These are phyloP conservation scores for Arctium lappa DNA, from an alignment of 129 eudicot genomes.

Conservation along the genomic window DNA sequence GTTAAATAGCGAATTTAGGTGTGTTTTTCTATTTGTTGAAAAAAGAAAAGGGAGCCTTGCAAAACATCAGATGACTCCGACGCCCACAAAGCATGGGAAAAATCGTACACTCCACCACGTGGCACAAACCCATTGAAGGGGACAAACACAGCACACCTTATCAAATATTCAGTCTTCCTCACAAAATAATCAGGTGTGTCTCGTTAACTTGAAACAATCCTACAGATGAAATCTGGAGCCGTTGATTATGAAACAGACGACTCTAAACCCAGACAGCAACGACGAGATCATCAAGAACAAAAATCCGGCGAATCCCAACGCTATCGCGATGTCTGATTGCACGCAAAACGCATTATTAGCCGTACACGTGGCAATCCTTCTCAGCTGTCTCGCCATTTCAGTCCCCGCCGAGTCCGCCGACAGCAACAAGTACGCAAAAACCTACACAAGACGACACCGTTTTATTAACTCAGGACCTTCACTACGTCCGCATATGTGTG, in stretches of 20 bases:
- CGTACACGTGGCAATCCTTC: conserved; percentile 52
- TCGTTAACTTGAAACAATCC: neutral
- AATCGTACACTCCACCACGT: conserved; percentile 15
- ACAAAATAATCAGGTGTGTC: conserved; percentile 15
- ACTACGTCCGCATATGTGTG: neutral
- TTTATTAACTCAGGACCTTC: neutral
- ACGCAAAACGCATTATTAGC: conserved; percentile 51
- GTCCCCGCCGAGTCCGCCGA: conserved; percentile 80
- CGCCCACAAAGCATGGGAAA: conserved; percentile 4
- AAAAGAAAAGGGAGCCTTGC: neutral
- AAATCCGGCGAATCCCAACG: conserved; percentile 70
- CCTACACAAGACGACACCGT: conserved; percentile 36
- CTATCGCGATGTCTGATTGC: conserved; percentile 61
- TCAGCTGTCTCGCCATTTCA: conserved; percentile 49
- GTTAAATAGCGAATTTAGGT: neutral
- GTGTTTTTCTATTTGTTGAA: neutral
- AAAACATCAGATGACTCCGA: neutral
- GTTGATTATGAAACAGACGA: conserved; percentile 56
- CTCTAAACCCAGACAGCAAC: conserved; percentile 72
- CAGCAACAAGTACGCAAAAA: conserved; percentile 65
- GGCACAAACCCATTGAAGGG: conserved; percentile 16
- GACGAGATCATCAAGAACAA: conserved; percentile 54
- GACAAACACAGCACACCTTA: conserved; percentile 7
- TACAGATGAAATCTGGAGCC: conserved; percentile 68
- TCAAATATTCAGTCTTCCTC: neutral